Evolutionary conservation across 1,284 basidiomycete genomes (phyloP).

Genomic region (Leccinum colubrinum): DNA sequence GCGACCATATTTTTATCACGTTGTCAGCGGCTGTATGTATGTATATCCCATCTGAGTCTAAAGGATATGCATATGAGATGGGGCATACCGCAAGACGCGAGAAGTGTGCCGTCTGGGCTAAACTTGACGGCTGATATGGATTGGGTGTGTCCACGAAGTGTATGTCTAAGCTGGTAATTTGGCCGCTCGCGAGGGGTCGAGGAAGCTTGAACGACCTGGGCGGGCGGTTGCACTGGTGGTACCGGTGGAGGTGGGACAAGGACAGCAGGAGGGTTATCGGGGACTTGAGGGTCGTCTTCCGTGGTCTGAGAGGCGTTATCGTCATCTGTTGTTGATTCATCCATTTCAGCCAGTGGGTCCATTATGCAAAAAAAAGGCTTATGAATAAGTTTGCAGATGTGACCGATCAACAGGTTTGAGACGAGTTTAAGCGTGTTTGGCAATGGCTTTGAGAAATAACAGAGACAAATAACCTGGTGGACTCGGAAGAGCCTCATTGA

Average conservation of each 20-base stretch:
- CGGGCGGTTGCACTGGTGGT: slow-evolving; percentile 30
- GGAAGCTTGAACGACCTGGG: slow-evolving; percentile 21
- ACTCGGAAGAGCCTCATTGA: too few relatives aligned
- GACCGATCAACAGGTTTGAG: not conserved
- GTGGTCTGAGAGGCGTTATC: slow-evolving; percentile 79
- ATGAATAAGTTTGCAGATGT: not conserved
- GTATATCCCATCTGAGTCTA: not conserved
- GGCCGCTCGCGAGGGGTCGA: slow-evolving; percentile 51
- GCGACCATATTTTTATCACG: slow-evolving; percentile 77
- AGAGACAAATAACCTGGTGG: slow-evolving; percentile 18
- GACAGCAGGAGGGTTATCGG: slow-evolving; percentile 48
- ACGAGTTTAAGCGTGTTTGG: slow-evolving; percentile 25
- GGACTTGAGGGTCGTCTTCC: slow-evolving; percentile 77
- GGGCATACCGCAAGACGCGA: slow-evolving; percentile 75
- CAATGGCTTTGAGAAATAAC: slow-evolving; percentile 21
- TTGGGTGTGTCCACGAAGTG: slow-evolving; percentile 67
- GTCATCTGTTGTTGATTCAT: slow-evolving; percentile 75
- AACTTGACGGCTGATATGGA: slow-evolving; percentile 84
- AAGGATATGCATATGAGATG: not conserved
- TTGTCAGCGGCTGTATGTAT: slow-evolving; percentile 63
- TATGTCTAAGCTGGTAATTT: slow-evolving; percentile 67
- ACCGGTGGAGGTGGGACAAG: slow-evolving; percentile 37
- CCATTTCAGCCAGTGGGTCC: slow-evolving; percentile 42
- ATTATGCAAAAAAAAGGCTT: slow-evolving; percentile 11
- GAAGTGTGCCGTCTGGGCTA: slow-evolving; percentile 74